Evolutionary conservation across 495 filamentous ascomycete species (phyloP).

Genomic region (Podospora anserina): DNA sequence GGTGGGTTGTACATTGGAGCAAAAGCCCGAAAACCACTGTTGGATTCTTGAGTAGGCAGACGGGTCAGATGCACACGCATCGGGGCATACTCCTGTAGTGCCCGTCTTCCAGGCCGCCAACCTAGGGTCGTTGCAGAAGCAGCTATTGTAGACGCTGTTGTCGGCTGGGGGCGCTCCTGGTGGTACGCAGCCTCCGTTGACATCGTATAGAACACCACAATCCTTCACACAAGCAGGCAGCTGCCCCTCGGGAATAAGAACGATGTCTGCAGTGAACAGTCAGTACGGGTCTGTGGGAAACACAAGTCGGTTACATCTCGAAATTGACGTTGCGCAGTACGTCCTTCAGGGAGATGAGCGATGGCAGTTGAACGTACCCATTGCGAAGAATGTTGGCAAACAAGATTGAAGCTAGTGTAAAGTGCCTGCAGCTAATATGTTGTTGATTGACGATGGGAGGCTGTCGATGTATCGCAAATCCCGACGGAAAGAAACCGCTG

Average conservation of each 20-base stretch:
- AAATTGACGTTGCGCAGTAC: neutral
- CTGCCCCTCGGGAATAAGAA: slow-evolving; percentile 44
- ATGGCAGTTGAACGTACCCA: neutral
- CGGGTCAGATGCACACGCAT: slow-evolving; percentile 31
- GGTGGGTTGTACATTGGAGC: slow-evolving; percentile 27
- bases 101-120: slow-evolving; percentile 43
- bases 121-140: slow-evolving; percentile 47
- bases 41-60: slow-evolving; percentile 42
- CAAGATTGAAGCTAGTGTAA: neutral
- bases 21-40: slow-evolving; percentile 50
- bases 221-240: slow-evolving; percentile 46
- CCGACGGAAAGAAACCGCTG: neutral
- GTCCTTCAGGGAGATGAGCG: neutral
- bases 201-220: slow-evolving; percentile 53
- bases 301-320: neutral
- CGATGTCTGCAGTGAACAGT: slow-evolving; percentile 29
- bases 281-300: neutral
- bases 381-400: neutral
- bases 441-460: neutral
- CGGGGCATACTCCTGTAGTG: slow-evolving; percentile 41
- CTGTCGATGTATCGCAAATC: neutral
- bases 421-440: neutral
- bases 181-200: slow-evolving; percentile 52
- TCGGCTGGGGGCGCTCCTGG: slow-evolving; percentile 33
- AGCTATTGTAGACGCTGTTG: slow-evolving; percentile 34